A percentile compares a stretch with the other conserved stretches of the same genome.
Evolutionary conservation across 2,329 filamentous ascomycete genomes (phyloP).

Genomic region (Mariannaea sp.): DNA sequence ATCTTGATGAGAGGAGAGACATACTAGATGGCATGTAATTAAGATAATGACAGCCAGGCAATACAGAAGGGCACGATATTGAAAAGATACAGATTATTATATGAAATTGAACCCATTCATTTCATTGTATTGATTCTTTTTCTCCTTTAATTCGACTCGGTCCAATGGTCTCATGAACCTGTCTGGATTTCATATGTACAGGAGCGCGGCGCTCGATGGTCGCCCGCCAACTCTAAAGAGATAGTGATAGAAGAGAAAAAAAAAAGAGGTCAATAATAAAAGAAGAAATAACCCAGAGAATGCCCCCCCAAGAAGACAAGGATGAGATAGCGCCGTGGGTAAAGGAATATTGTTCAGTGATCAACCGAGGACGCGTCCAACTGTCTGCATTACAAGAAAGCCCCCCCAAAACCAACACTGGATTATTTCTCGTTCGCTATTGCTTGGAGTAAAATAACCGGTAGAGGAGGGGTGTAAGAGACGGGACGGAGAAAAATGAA

Average conservation of each 20-base stretch:
- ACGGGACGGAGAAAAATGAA: slow-evolving; percentile 27
- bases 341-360: slow-evolving; percentile 13
- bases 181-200: slow-evolving; percentile 33
- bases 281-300: too few species aligned
- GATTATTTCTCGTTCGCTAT: background rate
- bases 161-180: slow-evolving; percentile 19
- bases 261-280: slow-evolving; percentile 3
- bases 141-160: background rate
- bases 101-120: too few species aligned
- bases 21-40: too few species aligned
- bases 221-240: slow-evolving; percentile 32
- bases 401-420: too few species aligned
- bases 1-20: too few species aligned
- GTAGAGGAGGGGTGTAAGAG: slow-evolving; percentile 21
- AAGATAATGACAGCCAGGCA: too few species aligned
- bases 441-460: slow-evolving; percentile 7
- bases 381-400: slow-evolving; percentile 4
- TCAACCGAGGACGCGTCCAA: slow-evolving; percentile 8
- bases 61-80: too few species aligned
- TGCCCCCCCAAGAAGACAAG: background rate
- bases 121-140: background rate
- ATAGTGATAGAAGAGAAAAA: slow-evolving; percentile 19
- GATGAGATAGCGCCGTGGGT: slow-evolving; percentile 10
- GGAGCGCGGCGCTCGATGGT: slow-evolving; percentile 23
- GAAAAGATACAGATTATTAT: too few species aligned